Evolutionary conservation across 176 grass and related monocot genomes (phyloP), one percentile per base, ranked within the genome.

Genomic region (Tuctoria greenei): DNA sequence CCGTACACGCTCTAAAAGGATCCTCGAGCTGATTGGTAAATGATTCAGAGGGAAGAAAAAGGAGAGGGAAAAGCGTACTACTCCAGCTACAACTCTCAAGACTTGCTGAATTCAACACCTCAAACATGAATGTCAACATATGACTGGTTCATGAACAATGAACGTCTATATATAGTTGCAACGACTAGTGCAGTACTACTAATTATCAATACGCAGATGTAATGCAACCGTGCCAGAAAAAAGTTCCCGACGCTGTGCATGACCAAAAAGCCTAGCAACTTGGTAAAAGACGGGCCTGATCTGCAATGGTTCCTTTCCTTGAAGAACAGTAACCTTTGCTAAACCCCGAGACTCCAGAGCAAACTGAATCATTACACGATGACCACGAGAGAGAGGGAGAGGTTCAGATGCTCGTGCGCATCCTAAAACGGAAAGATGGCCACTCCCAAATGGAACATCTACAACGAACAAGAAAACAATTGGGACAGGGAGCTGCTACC

Each of bases 361-460:
- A 69, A 69, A 7, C 67, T 49, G 15, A 44, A 8, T 17, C 68
- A 66, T 8, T 26, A 65, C 25, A 42, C 18, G n/a, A 57, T 31
- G 61, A 20, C 28, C 37, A 39, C 44, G 24, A 47, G 37, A 73
- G 37, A 36, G 11, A 18, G 27, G 9, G 12, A 47, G 37, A 56
- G 61, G 66, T 83, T 76, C 26, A 81, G 6, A 10, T 54, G 23
- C 72, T 40, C 73, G 35, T 47, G 21, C 37, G 16, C 40, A 65
- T 31, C 77, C 83, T 44, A 67, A 91, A 97, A 79, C 72, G 62
- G 94, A 82, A 93, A 91, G 73, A 58, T n/a, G 78, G 36, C 8
- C 74, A 61, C 73, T 88, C 83, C 88, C 84, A 85, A 83, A 93
- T 78, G 86, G 26, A 83, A 85, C 79, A 63, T 24, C 78, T 83